A percentile compares a stretch with the other conserved stretches of the same genome.
phyloP scores from a whole-genome alignment of 352 stramenopile species.

The Poterioochromonas sp. region DNA sequence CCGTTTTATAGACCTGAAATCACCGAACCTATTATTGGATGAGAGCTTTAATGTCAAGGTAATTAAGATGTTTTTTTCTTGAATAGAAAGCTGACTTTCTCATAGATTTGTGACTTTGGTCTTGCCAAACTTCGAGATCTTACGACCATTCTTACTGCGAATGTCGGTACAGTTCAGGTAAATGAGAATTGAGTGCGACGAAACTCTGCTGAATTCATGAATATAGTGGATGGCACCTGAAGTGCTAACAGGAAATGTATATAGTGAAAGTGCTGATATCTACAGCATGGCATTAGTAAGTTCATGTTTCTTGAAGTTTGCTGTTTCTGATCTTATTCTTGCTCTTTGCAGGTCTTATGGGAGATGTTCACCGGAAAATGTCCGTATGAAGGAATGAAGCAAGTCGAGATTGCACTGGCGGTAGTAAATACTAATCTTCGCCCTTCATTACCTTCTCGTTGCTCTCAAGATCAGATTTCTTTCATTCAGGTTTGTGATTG shows the following conservation, averaged over 20 bases:
- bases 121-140: conserved; percentile 89
- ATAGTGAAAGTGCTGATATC: conserved; percentile 59
- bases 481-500: neutral
- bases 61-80: conserved; percentile 59
- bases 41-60: conserved; percentile 46
- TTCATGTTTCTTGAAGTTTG: too few relatives aligned
- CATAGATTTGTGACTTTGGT: conserved; percentile 90
- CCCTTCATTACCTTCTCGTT: too few relatives aligned
- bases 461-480: too few relatives aligned
- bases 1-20: conserved; percentile 39
- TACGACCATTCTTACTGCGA: conserved; percentile 82
- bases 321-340: too few relatives aligned
- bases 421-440: neutral
- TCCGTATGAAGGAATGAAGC: conserved; percentile 40
- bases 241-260: conserved; percentile 50
- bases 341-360: conserved; percentile 42
- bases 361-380: conserved; percentile 42
- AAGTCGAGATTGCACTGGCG: neutral
- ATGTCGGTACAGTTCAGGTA: conserved; percentile 56
- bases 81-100: too few relatives aligned
- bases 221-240: conserved; percentile 67
- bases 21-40: conserved; percentile 49
- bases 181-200: neutral
- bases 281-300: conserved; percentile 46
- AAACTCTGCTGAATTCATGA: neutral